Evolutionary conservation across 1,139 yeast species (phyloP), one percentile per base, ranked within the genome.

Genomic region (Petasospora rhodanensis): DNA sequence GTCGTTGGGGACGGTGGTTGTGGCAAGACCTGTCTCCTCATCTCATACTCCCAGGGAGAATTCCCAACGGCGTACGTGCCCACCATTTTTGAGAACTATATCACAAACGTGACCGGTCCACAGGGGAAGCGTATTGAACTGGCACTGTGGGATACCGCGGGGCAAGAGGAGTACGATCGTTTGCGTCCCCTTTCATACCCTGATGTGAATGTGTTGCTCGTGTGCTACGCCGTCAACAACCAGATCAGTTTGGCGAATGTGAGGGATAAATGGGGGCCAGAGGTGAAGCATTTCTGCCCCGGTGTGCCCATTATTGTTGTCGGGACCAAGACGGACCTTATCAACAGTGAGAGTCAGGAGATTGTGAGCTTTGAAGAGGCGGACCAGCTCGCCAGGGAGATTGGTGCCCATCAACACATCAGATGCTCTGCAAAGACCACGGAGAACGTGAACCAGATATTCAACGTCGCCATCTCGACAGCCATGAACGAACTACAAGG

Each of bases 1-100:
- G 89, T 86, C 15, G 95, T 89, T 5, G 97, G 97, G 5, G 97
- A 89, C 56, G 94, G 95, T 46, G 95, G 93, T 11, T 84, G 95
- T 55, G 97, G 97, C 20, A 89, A 89, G 58, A 89, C 97, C 0
- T 83, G 95, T 46, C 61, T 89, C 42, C 61, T 89, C 40, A 81
- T 83, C 19, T 74, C 89, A n/a, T 91, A 84, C 54, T 75, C 89
- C 4, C 78, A 80, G 46, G 87, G 87, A 17, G 68, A 71, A 43
- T 84, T 82, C 52, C 96, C 96, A 3, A 70, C 69, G 29, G 69
- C 73, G 10, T 84, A 84, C 52, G 87, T 83, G n/a, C 96, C 96
- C 3, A 85, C 95, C 0, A 83, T 87, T 16, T 86, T 86, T 60
- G 95, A 86, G 50, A 85, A 85, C 57, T 84, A 84, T 51, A 76